Conservation (phyloP, 2,329 filamentous ascomycete species). For the Calycina herbarum region DNA sequence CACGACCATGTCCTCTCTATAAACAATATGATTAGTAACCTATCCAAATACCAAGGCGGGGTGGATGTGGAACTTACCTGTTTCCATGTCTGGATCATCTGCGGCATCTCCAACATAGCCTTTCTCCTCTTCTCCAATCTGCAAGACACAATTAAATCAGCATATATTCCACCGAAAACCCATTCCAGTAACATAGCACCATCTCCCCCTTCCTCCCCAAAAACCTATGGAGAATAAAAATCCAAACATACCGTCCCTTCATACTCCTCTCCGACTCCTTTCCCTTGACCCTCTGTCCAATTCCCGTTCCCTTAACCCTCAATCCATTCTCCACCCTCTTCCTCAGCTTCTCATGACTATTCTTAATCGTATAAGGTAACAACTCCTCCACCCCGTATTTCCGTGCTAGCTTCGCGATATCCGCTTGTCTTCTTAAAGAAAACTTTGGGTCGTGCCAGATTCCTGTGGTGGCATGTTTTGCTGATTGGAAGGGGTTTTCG, state of each 20-base stretch:
- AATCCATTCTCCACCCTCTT: slow-evolving; percentile 77
- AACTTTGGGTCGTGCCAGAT: slow-evolving; percentile 82
- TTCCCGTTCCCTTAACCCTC: slow-evolving; percentile 87
- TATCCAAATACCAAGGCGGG: neutral
- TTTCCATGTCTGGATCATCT: slow-evolving; percentile 90
- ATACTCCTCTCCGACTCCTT: slow-evolving; percentile 88
- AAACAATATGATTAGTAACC: slow-evolving; percentile 28
- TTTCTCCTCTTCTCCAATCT: slow-evolving; percentile 85
- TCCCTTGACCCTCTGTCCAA: slow-evolving; percentile 92
- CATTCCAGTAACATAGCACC: neutral
- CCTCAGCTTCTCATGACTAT: slow-evolving; percentile 67
- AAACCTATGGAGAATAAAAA: too few species aligned
- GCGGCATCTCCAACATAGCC: slow-evolving; percentile 94
- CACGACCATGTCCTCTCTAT: slow-evolving; percentile 68
- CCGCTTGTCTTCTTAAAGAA: slow-evolving; percentile 84
- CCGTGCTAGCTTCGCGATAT: slow-evolving; percentile 82
- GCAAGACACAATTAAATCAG: slow-evolving; percentile 29
- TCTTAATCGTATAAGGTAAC: slow-evolving; percentile 75
- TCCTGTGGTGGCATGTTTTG: slow-evolving; percentile 75
- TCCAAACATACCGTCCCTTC: slow-evolving; percentile 62
- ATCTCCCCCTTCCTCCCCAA: too few species aligned
- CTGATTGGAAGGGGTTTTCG: slow-evolving; percentile 78
- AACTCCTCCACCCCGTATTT: slow-evolving; percentile 79
- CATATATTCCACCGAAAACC: slow-evolving; percentile 33
- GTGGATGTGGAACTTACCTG: slow-evolving; percentile 57